A percentile compares a stretch with the other conserved stretches of the same genome.
Evolutionary conservation across 139 green algal genomes (phyloP).

Genomic region (Trebouxia sp.): DNA sequence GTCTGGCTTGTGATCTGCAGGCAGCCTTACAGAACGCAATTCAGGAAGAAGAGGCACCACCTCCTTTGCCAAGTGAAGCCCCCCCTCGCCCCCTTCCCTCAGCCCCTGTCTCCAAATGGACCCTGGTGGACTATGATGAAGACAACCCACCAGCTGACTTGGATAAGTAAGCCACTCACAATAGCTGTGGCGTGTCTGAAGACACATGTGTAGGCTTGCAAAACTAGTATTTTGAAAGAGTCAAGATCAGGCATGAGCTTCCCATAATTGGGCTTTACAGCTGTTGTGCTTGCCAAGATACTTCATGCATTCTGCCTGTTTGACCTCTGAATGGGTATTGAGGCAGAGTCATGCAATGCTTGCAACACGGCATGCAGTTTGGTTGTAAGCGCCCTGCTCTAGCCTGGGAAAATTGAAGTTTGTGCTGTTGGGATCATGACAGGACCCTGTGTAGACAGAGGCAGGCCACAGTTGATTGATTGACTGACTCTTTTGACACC

Average conservation of each 20-base stretch:
- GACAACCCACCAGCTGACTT: neutral
- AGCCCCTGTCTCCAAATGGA: conserved; percentile 53
- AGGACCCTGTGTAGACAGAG: too few species aligned
- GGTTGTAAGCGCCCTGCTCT: too few species aligned
- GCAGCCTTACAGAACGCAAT: neutral
- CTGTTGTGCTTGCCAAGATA: too few species aligned
- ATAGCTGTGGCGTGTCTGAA: neutral
- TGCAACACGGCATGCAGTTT: too few species aligned
- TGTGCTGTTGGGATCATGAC: too few species aligned
- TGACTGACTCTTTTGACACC: too few species aligned
- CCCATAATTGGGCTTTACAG: too few species aligned
- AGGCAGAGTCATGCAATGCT: too few species aligned
- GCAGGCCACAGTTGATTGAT: too few species aligned
- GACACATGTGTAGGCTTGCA: neutral
- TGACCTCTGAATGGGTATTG: too few species aligned
- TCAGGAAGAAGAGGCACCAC: neutral
- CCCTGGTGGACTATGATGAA: conserved; percentile 65
- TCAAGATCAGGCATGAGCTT: neutral
- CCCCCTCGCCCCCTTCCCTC: neutral
- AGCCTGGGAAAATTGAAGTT: too few species aligned
- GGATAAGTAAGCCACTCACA: neutral
- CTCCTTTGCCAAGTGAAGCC: neutral
- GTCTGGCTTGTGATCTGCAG: neutral
- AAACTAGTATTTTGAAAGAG: neutral
- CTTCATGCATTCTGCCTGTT: too few species aligned